These are phyloP conservation scores for Diaporthe batatas DNA, from an alignment of 2,329 filamentous ascomycete species.

Conservation along the genomic window DNA sequence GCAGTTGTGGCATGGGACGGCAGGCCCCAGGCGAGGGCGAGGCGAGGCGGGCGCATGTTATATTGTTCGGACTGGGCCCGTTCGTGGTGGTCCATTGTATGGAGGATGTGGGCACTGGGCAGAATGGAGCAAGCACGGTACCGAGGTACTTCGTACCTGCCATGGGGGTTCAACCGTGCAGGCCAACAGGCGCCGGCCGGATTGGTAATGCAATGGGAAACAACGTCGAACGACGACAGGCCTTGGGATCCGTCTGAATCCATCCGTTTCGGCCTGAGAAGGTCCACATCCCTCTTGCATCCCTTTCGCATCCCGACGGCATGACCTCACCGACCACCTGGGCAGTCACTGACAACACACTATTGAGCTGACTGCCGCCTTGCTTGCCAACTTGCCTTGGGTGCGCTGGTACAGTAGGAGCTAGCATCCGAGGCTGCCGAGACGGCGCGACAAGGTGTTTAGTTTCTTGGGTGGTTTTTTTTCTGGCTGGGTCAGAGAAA, in stretches of 20 bases:
- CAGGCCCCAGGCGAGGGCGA: neutral
- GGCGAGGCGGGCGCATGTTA: slow-evolving; percentile 25
- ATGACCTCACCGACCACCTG: slow-evolving; percentile 31
- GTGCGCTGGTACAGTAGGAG: neutral
- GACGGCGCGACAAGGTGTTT: slow-evolving; percentile 19
- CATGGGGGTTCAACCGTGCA: slow-evolving; percentile 8
- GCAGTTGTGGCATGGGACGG: slow-evolving; percentile 15
- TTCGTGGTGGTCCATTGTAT: slow-evolving; percentile 6
- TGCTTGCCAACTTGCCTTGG: neutral
- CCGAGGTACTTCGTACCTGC: neutral
- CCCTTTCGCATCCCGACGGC: no score
- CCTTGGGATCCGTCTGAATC: neutral
- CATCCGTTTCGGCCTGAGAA: slow-evolving; percentile 13
- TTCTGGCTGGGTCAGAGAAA: neutral
- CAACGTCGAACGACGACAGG: neutral
- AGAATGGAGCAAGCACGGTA: slow-evolving; percentile 23
- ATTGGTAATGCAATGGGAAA: slow-evolving; percentile 33
- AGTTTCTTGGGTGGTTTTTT: neutral
- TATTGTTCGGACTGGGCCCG: slow-evolving; percentile 31
- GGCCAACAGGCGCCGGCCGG: slow-evolving; percentile 10
- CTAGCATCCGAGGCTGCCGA: slow-evolving; percentile 39
- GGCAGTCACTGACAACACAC: neutral
- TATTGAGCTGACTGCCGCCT: neutral
- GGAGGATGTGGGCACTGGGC: slow-evolving; percentile 9
- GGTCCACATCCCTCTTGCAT: no score